Evolutionary conservation across 768 basidiomycete species (phyloP).

Genomic region (Pleurotus salmoneostramineus): DNA sequence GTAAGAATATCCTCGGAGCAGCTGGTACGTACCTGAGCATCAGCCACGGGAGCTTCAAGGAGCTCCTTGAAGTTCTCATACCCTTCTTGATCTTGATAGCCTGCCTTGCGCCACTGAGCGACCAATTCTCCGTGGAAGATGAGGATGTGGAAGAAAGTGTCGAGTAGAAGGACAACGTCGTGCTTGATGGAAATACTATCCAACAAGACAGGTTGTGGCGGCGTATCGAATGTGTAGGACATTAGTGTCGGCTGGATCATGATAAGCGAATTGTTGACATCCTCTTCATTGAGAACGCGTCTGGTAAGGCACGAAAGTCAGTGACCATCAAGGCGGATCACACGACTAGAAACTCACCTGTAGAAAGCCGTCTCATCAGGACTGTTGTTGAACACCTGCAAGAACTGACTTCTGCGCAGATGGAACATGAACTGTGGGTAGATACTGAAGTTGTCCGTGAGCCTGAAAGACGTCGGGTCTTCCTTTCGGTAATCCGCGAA

Average conservation of each 20-base stretch:
- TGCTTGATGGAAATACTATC: conserved; percentile 98
- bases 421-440: conserved; percentile 99
- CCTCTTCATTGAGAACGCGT: conserved; percentile 93
- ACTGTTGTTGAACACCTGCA: conserved; percentile 99
- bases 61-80: conserved; percentile 98
- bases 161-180: conserved; percentile 93
- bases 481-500: conserved; percentile 99
- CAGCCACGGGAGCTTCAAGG: conserved; percentile 78
- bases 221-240: conserved; percentile 93
- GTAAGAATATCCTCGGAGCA: not conserved
- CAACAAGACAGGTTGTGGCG: conserved; percentile 90
- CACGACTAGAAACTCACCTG: conserved; percentile 47
- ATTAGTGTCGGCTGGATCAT: conserved; percentile 99
- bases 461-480: conserved; percentile 89
- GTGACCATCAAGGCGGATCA: conserved; percentile 8
- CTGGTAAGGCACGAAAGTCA: conserved; percentile 32
- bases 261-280: conserved; percentile 98
- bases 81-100: conserved; percentile 97
- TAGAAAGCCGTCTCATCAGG: conserved; percentile 99
- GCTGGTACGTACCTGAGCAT: conserved; percentile 67
- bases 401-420: conserved; percentile 91
- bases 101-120: conserved; percentile 96
- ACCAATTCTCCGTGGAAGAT: conserved; percentile 99
- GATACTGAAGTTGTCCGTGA: conserved; percentile 95
- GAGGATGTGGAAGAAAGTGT: conserved; percentile 99